These are phyloP conservation scores for Zygoascus ofunaensis DNA, from an alignment of 805 yeast species.

Conservation along the genomic window DNA sequence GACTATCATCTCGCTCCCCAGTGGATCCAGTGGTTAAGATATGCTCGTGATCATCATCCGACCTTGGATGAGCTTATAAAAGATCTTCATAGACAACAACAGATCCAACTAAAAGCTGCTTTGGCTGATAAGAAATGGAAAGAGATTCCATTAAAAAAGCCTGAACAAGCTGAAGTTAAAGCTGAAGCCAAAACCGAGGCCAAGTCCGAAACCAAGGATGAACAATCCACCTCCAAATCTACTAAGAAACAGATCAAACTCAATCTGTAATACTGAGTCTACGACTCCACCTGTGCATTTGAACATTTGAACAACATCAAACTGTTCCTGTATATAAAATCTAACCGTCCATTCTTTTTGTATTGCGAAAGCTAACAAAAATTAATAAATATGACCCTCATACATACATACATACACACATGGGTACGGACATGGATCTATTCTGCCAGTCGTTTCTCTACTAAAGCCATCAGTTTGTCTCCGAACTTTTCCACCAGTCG, in stretches of 20 bases:
- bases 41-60: conserved; percentile 53
- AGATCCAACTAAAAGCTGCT: conserved; percentile 42
- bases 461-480: conserved; percentile 11
- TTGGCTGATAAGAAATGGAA: conserved; percentile 34
- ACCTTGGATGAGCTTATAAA: conserved; percentile 49
- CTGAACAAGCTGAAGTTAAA: not conserved
- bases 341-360: no score
- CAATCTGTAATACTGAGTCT: not conserved
- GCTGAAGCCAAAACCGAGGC: not conserved
- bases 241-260: not conserved
- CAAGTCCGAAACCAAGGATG: not conserved
- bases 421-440: no score
- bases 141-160: conserved; percentile 6
- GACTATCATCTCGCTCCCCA: conserved; percentile 57
- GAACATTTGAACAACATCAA: no score
- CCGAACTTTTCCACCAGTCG: conserved; percentile 21
- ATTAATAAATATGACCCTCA: no score
- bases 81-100: conserved; percentile 49
- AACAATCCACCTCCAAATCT: not conserved
- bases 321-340: no score
- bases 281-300: not conserved
- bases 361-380: no score
- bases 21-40: conserved; percentile 76
- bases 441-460: conserved; percentile 5
- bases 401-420: no score